phyloP scores from a whole-genome alignment of 192 early-diverging fungal species.

The Backusella macrospora region DNA sequence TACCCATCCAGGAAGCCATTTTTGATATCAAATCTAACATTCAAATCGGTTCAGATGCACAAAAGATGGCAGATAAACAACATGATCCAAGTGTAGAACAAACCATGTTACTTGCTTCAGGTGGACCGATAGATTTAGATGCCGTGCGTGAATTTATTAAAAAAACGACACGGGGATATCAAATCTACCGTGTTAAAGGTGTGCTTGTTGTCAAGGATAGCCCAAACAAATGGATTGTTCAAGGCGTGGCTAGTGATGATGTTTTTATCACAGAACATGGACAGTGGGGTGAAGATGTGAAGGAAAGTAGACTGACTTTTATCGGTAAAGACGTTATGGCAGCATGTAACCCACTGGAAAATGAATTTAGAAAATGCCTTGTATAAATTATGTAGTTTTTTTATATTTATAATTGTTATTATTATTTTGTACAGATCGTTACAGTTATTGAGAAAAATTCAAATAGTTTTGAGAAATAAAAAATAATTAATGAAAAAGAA shows the following conservation, averaged over 20 bases:
- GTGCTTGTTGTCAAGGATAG: conserved; percentile 34
- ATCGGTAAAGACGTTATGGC: conserved; percentile 31
- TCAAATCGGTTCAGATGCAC: neutral
- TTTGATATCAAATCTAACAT: neutral
- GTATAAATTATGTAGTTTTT: neutral
- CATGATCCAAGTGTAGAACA: conserved; percentile 29
- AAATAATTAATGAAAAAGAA: too few species aligned
- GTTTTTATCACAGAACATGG: conserved; percentile 7
- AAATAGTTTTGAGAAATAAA: too few species aligned
- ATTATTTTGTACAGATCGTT: too few species aligned
- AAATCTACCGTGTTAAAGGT: conserved; percentile 42
- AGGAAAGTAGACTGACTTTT: conserved; percentile 26
- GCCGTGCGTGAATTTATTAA: conserved; percentile 2
- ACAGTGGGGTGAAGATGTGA: conserved; percentile 28
- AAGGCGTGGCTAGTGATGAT: conserved; percentile 39
- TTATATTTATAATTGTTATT: neutral
- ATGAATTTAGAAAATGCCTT: conserved; percentile 24
- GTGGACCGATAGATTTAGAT: conserved; percentile 16
- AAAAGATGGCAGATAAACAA: neutral
- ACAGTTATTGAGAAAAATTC: too few species aligned
- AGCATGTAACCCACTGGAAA: neutral
- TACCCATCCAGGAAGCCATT: conserved; percentile 9
- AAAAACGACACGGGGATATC: neutral
- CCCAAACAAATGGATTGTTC: conserved; percentile 35
- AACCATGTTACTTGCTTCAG: conserved; percentile 25